These are phyloP conservation scores for Papiliotrema fonsecae DNA, from an alignment of 1,284 basidiomycete genomes.

Conservation along the genomic window DNA sequence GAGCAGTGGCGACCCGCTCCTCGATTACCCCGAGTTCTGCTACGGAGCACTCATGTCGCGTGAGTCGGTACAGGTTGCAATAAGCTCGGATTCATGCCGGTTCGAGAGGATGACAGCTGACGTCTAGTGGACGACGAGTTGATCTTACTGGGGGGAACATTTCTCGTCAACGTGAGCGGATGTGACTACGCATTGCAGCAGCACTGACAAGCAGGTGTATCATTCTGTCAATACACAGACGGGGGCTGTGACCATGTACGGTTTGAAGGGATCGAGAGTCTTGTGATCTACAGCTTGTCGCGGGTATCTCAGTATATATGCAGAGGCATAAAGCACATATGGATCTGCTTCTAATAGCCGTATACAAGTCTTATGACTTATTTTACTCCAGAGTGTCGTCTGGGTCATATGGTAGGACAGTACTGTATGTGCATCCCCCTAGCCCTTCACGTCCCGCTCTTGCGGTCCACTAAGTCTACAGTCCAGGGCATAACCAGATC, in stretches of 20 bases:
- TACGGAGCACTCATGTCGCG: slow-evolving; percentile 1
- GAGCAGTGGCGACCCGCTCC: background rate
- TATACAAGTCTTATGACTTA: no score
- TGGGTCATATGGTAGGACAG: no score
- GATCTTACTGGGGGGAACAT: slow-evolving; percentile 4
- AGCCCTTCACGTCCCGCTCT: no score
- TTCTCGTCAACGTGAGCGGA: slow-evolving; percentile 6
- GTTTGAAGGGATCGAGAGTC: background rate
- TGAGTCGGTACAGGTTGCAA: no score
- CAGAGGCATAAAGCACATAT: no score
- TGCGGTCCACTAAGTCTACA: no score
- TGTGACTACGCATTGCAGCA: background rate
- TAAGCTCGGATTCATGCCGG: background rate
- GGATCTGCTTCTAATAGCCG: no score
- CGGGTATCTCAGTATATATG: no score
- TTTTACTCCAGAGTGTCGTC: no score
- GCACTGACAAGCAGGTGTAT: slow-evolving; percentile 1
- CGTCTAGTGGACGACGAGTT: slow-evolving; percentile 1
- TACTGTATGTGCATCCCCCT: no score
- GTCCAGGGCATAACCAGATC: no score
- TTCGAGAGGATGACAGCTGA: background rate
- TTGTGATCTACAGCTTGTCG: no score
- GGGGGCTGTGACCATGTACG: slow-evolving; percentile 8
- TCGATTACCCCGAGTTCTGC: background rate
- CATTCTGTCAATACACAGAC: slow-evolving; percentile 9